Evolutionary conservation across 164 flowering plant species (phyloP).

Genomic region (Saururus chinensis): DNA sequence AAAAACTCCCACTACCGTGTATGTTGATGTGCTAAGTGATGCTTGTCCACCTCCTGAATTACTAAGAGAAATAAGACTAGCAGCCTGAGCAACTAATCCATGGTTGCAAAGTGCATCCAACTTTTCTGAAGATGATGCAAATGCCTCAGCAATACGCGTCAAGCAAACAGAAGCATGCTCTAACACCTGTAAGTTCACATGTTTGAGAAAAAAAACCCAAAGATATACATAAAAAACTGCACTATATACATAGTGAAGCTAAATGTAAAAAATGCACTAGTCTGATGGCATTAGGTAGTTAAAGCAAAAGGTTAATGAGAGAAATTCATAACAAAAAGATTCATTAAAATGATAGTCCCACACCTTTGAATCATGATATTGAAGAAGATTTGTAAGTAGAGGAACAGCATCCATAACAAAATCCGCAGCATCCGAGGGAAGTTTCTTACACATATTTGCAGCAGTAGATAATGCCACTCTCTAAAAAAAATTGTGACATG

Average conservation of each 20-base stretch:
- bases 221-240: no score
- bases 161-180: slow-evolving; percentile 96
- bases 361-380: slow-evolving; percentile 95
- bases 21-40: slow-evolving; percentile 83
- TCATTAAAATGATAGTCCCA: background rate
- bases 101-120: slow-evolving; percentile 92
- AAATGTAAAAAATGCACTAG: no score
- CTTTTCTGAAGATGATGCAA: slow-evolving; percentile 82
- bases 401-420: slow-evolving; percentile 99
- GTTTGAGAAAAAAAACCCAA: background rate
- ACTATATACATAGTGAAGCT: no score
- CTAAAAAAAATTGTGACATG: slow-evolving; percentile 19
- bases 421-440: slow-evolving; percentile 98
- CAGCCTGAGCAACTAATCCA: slow-evolving; percentile 90
- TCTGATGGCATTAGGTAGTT: no score
- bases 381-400: slow-evolving; percentile 84
- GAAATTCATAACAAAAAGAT: background rate
- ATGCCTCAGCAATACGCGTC: slow-evolving; percentile 93
- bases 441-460: slow-evolving; percentile 99
- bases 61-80: slow-evolving; percentile 77
- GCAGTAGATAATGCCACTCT: slow-evolving; percentile 97
- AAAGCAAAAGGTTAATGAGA: background rate
- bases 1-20: slow-evolving; percentile 50
- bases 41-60: slow-evolving; percentile 93
- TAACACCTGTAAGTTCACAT: slow-evolving; percentile 46